phyloP scores from a whole-genome alignment of 805 yeast genomes.

The Jamesozyma gamospora region DNA sequence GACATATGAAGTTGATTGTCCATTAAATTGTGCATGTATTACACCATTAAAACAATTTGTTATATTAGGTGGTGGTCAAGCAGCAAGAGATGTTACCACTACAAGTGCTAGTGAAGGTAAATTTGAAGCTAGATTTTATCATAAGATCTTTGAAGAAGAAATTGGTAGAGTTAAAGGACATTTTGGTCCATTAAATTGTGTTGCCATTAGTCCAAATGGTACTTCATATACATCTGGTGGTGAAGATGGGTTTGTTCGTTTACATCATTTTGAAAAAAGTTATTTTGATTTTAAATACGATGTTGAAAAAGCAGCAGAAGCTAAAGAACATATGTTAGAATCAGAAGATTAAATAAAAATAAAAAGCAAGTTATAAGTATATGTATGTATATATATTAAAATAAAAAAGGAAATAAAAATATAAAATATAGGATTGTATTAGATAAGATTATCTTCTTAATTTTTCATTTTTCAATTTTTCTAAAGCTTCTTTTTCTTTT shows the following conservation, averaged over 20 bases:
- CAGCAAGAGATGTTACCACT: constrained; percentile 97
- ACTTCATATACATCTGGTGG: constrained; percentile 93
- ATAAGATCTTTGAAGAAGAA: constrained; percentile 90
- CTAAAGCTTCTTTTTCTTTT: constrained; percentile 26
- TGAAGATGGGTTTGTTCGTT: constrained; percentile 95
- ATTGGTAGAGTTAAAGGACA: constrained; percentile 97
- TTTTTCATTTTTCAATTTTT: constrained; percentile 12
- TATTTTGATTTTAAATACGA: constrained; percentile 91
- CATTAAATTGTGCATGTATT: constrained; percentile 89
- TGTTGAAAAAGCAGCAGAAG: constrained; percentile 70
- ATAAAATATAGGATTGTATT: neutral
- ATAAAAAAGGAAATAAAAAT: constrained; percentile 1
- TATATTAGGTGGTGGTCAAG: constrained; percentile 98
- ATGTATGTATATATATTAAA: neutral
- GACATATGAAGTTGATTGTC: constrained; percentile 77
- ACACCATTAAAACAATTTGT: constrained; percentile 89
- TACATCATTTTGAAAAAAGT: constrained; percentile 85
- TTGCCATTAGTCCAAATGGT: constrained; percentile 92
- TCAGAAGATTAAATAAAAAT: constrained; percentile 1
- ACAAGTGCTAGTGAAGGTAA: constrained; percentile 88
- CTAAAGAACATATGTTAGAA: constrained; percentile 28
- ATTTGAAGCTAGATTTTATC: constrained; percentile 93
- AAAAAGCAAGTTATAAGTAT: neutral
- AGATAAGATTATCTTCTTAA: constrained; percentile 9
- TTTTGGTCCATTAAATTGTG: constrained; percentile 94